phyloP scores from a whole-genome alignment of 2,329 filamentous ascomycete species.

The Fusarium sp. region DNA sequence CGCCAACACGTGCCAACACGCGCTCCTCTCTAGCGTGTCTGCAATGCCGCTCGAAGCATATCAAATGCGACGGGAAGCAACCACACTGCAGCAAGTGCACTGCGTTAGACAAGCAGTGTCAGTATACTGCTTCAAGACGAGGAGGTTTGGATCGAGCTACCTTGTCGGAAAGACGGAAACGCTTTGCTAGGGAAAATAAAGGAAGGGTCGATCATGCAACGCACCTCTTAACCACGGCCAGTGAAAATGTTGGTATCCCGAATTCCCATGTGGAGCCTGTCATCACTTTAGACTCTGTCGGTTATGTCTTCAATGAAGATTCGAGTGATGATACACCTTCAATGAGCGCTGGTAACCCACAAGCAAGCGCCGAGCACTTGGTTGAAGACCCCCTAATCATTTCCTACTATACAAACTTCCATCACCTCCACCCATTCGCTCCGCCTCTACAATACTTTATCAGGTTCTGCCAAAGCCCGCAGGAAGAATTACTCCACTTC shows the following conservation, averaged over 20 bases:
- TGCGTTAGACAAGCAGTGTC: conserved; percentile 59
- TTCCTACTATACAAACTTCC: conserved; percentile 54
- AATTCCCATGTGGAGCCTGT: not conserved
- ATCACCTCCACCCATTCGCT: conserved; percentile 50
- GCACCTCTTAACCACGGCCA: rapidly evolving
- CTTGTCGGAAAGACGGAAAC: conserved; percentile 48
- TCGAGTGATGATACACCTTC: not conserved
- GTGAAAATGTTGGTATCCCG: not conserved
- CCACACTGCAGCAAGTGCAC: conserved; percentile 61
- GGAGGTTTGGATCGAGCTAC: conserved; percentile 55
- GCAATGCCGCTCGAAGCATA: conserved; percentile 63
- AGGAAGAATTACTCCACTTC: conserved; percentile 17
- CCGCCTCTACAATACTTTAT: conserved; percentile 41
- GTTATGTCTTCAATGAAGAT: not conserved
- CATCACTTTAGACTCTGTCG: not conserved
- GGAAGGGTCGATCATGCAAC: rapidly evolving
- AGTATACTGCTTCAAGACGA: conserved; percentile 64
- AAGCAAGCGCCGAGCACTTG: not conserved
- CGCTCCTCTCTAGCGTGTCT: conserved; percentile 60
- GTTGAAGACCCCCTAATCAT: conserved; percentile 46
- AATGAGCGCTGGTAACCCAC: not conserved
- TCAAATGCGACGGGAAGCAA: conserved; percentile 65
- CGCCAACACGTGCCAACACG: conserved; percentile 8
- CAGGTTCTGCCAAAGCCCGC: conserved; percentile 9
- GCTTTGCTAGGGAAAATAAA: conserved; percentile 18